Conservation (phyloP, 768 basidiomycete genomes). For the Glaciozyma martinii region DNA sequence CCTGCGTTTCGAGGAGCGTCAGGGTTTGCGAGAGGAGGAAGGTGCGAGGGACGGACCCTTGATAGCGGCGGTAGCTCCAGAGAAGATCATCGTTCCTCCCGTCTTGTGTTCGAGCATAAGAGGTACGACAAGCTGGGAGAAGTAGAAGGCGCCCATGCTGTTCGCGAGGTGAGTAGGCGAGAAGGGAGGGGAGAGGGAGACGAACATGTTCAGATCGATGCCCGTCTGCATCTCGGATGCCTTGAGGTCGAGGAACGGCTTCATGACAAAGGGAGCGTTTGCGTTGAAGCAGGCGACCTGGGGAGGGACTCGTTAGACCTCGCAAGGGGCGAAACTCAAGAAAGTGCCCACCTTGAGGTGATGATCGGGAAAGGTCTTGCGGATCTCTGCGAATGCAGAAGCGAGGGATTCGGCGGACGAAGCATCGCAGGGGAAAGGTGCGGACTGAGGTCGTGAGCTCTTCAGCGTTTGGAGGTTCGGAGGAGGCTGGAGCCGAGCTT, state of each 20-base stretch:
- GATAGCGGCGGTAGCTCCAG: conserved; percentile 34
- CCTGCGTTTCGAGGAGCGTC: conserved; percentile 11
- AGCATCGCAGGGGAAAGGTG: conserved; percentile 31
- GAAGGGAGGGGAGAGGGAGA: not conserved
- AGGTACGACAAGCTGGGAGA: conserved; percentile 24
- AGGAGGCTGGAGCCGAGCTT: not conserved
- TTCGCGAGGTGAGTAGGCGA: not conserved
- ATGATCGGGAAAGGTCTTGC: conserved; percentile 15
- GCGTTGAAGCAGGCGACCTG: conserved; percentile 32
- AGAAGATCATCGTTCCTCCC: conserved; percentile 32
- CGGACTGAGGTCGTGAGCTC: conserved; percentile 6
- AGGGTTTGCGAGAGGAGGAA: not conserved
- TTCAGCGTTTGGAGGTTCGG: too few relatives aligned
- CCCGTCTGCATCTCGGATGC: conserved; percentile 8
- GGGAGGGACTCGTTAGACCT: not conserved
- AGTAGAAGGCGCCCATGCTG: conserved; percentile 30
- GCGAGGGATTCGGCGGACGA: conserved; percentile 12
- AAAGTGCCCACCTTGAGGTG: not conserved
- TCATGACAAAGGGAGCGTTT: conserved; percentile 24
- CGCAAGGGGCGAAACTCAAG: not conserved
- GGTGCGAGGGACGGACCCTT: not conserved
- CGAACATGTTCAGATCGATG: conserved; percentile 21
- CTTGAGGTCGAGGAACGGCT: conserved; percentile 34
- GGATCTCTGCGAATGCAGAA: conserved; percentile 25
- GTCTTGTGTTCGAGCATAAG: conserved; percentile 9